Conservation (phyloP, 2,329 filamentous ascomycete species). For the Beauveria medogensis region DNA sequence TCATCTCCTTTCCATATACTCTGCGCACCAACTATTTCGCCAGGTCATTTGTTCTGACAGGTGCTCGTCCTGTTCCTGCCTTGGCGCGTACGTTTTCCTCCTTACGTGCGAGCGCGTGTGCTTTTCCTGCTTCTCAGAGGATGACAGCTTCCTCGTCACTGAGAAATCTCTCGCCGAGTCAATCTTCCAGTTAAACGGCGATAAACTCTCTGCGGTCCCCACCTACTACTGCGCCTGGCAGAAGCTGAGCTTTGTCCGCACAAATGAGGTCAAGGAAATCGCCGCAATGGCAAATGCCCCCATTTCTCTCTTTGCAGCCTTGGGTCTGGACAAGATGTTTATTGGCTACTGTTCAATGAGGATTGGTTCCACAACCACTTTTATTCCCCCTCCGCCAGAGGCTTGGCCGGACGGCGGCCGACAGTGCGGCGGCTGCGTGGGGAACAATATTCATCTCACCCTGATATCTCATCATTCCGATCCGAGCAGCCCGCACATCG, state of each 20-base stretch:
- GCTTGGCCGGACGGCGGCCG: neutral
- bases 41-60: neutral
- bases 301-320: neutral
- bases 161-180: neutral
- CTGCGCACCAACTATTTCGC: neutral
- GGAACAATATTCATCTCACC: neutral
- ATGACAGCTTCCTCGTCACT: neutral
- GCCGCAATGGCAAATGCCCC: neutral
- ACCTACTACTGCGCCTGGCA: neutral
- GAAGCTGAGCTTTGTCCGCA: neutral
- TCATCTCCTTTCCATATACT: neutral
- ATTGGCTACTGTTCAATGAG: neutral
- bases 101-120: neutral
- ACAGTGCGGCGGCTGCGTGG: neutral
- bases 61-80: neutral
- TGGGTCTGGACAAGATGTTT: neutral
- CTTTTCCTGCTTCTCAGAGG: neutral
- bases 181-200: neutral
- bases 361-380: neutral
- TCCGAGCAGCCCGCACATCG: too few relatives aligned
- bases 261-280: neutral
- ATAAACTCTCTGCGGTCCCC: neutral
- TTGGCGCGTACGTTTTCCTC: neutral
- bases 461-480: too few relatives aligned
- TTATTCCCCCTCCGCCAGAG: neutral